A percentile compares a stretch with the other conserved stretches of the same genome.
Conservation (phyloP, 768 basidiomycete species). For the Lentinus tigrinus region DNA sequence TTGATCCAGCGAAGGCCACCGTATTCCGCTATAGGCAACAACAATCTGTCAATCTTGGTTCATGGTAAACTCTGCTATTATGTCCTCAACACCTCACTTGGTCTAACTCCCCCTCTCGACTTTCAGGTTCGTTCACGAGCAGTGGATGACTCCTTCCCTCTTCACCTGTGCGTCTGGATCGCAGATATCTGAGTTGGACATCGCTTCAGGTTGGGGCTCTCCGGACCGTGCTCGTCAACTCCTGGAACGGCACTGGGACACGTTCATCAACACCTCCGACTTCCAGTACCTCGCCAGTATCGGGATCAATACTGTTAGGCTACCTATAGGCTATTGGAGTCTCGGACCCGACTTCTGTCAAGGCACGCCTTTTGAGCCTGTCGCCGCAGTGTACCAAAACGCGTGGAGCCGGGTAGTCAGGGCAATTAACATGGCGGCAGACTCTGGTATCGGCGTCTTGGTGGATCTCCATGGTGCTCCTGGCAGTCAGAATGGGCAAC, state of each 20-base stretch:
- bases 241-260: constrained; percentile 74
- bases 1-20: constrained; percentile 46
- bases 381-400: constrained; percentile 42
- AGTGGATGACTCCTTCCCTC: constrained; percentile 72
- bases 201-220: constrained; percentile 62
- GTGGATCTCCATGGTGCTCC: constrained; percentile 55
- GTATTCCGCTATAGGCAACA: constrained; percentile 64
- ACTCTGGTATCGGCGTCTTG: constrained; percentile 45
- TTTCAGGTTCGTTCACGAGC: constrained; percentile 67
- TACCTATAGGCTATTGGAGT: constrained; percentile 54
- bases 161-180: constrained; percentile 56
- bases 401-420: constrained; percentile 44
- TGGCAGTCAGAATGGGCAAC: constrained; percentile 45
- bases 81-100: too few relatives aligned
- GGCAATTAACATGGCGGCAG: constrained; percentile 43
- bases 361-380: constrained; percentile 39
- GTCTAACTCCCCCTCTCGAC: background rate
- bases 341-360: constrained; percentile 37
- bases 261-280: constrained; percentile 64
- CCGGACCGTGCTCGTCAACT: constrained; percentile 41
- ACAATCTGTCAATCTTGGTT: constrained; percentile 63
- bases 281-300: constrained; percentile 57
- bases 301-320: constrained; percentile 62
- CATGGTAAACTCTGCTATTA: constrained; percentile 44
- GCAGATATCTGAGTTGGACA: constrained; percentile 58